phyloP scores from a whole-genome alignment of 371 early-diverging fungal species.

The Capillidium rhysosporum region DNA sequence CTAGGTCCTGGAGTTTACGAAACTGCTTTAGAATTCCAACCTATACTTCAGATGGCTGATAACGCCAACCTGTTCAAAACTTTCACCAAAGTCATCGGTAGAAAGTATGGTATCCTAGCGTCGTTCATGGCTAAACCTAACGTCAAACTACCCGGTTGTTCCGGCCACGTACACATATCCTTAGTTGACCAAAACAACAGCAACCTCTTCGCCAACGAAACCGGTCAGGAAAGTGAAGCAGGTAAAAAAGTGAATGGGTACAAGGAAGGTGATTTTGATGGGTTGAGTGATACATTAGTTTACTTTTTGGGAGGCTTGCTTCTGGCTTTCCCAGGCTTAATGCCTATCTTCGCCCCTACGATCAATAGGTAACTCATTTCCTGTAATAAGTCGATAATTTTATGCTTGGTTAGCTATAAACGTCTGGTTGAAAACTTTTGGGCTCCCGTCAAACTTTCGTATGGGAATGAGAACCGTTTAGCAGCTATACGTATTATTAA shows the following conservation, averaged over 20 bases:
- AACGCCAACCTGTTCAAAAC: constrained; percentile 61
- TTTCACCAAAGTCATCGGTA: constrained; percentile 47
- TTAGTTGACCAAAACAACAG: constrained; percentile 24
- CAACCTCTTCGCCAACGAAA: constrained; percentile 32
- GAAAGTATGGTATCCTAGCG: constrained; percentile 44
- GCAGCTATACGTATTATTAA: constrained; percentile 55
- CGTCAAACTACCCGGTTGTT: constrained; percentile 48
- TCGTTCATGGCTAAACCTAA: constrained; percentile 80
- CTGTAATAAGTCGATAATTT: neutral
- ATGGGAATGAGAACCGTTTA: constrained; percentile 60
- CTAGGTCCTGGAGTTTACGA: constrained; percentile 69
- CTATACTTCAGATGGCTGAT: constrained; percentile 46
- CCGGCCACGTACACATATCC: constrained; percentile 66
- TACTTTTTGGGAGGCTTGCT: constrained; percentile 57
- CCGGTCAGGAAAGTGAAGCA: neutral
- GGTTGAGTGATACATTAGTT: constrained; percentile 32
- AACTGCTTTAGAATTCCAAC: constrained; percentile 45
- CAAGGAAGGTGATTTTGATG: constrained; percentile 1
- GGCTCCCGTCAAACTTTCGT: constrained; percentile 68
- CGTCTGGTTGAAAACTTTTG: constrained; percentile 64
- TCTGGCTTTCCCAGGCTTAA: constrained; percentile 44
- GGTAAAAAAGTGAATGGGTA: constrained; percentile 8
- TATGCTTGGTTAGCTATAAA: constrained; percentile 36
- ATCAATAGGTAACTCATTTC: constrained; percentile 33
- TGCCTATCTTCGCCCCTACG: constrained; percentile 59